Conservation (phyloP, 2,329 filamentous ascomycete genomes). For the Dactylellina drechsleri region DNA sequence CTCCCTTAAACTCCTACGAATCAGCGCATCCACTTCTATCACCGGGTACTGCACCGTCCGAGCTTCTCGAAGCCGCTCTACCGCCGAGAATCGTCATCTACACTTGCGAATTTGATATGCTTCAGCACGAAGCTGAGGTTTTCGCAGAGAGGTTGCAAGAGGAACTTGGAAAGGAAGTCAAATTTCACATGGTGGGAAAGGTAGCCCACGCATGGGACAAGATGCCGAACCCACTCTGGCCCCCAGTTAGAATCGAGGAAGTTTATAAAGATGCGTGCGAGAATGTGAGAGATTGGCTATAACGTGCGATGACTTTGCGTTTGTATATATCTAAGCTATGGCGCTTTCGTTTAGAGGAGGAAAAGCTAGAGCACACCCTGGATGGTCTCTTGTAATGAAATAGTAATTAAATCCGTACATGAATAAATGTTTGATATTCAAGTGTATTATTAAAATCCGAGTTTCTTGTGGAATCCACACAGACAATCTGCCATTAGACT, state of each 20-base stretch:
- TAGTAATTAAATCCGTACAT: not conserved
- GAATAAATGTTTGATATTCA: not conserved
- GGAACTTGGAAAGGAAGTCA: conserved; percentile 68
- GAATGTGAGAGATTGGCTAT: conserved; percentile 51
- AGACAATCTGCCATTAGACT: not conserved
- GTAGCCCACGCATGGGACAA: conserved; percentile 76
- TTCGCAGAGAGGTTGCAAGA: conserved; percentile 70
- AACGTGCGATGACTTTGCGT: not conserved
- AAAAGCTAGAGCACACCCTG: too few relatives aligned
- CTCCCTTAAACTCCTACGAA: conserved; percentile 63
- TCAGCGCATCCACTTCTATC: conserved; percentile 68
- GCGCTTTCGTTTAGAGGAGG: not conserved
- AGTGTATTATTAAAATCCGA: not conserved
- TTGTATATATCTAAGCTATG: too few relatives aligned
- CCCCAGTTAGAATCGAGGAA: conserved; percentile 66
- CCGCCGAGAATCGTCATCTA: conserved; percentile 69
- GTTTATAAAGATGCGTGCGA: conserved; percentile 69
- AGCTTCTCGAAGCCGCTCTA: conserved; percentile 64
- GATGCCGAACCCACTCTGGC: conserved; percentile 67
- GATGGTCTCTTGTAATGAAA: too few relatives aligned
- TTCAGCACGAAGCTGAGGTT: conserved; percentile 70
- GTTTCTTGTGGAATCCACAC: not conserved
- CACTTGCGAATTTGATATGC: conserved; percentile 73
- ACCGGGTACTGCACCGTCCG: conserved; percentile 68
- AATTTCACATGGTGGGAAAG: conserved; percentile 70